Conservation (phyloP, 805 yeast genomes). For the Lipomyces oligophaga region DNA sequence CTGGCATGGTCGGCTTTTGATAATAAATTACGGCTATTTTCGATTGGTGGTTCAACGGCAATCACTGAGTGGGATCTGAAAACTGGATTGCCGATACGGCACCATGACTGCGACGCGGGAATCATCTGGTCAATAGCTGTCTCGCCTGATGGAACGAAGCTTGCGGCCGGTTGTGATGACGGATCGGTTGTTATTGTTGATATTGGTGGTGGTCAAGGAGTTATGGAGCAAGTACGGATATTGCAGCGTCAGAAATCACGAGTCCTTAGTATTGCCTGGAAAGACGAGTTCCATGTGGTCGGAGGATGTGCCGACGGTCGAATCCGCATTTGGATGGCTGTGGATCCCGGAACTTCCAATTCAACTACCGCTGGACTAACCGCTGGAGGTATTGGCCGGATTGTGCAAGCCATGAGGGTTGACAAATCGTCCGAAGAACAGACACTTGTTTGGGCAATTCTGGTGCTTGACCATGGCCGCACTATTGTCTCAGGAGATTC, state of each 20-base stretch:
- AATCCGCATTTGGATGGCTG: constrained; percentile 72
- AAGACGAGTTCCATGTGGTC: constrained; percentile 56
- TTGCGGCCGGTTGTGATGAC: constrained; percentile 93
- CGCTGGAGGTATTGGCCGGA: constrained; percentile 49
- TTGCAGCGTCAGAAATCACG: constrained; percentile 75
- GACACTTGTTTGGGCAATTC: constrained; percentile 86
- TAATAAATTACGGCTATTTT: constrained; percentile 62
- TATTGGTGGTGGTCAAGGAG: constrained; percentile 82
- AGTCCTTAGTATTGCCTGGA: constrained; percentile 76
- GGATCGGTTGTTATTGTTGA: constrained; percentile 83
- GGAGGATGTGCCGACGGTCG: constrained; percentile 98
- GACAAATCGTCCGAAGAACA: constrained; percentile 83
- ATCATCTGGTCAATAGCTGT: constrained; percentile 85
- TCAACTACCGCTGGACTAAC: constrained; percentile 9
- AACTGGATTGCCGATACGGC: constrained; percentile 66
- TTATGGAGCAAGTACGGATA: constrained; percentile 67
- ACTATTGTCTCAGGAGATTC: constrained; percentile 96
- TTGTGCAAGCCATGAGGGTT: constrained; percentile 83
- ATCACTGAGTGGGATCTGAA: constrained; percentile 88
- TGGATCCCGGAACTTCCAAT: constrained; percentile 27
- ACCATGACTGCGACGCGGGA: constrained; percentile 89
- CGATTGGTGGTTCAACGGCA: constrained; percentile 89
- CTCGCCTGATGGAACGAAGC: constrained; percentile 53
- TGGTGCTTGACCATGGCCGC: constrained; percentile 55
- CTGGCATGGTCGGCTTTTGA: constrained; percentile 66